phyloP scores from a whole-genome alignment of 2,329 filamentous ascomycete species.

The Penicillium polonicum region DNA sequence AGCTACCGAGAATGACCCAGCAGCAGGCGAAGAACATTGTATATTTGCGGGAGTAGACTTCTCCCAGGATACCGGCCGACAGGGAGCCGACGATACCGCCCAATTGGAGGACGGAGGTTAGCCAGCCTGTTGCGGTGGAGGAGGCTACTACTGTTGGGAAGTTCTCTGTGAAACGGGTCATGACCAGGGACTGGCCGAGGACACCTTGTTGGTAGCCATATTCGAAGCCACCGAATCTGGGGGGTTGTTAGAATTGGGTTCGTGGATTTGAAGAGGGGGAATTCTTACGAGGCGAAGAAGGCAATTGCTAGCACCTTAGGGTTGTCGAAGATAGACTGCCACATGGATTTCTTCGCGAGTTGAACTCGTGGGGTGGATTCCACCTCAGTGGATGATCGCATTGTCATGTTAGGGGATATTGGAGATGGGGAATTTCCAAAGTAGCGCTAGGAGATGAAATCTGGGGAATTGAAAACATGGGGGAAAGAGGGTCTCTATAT shows the following conservation, averaged over 20 bases:
- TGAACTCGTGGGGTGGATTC: constrained; percentile 18
- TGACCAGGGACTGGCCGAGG: constrained; percentile 48
- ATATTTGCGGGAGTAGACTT: constrained; percentile 53
- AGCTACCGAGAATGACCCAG: constrained; percentile 50
- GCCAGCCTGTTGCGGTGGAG: constrained; percentile 40
- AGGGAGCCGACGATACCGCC: constrained; percentile 48
- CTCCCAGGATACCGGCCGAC: constrained; percentile 49
- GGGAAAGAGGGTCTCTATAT: constrained; percentile 18
- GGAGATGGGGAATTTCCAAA: background rate
- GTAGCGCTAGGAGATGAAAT: constrained; percentile 3
- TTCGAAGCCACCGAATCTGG: constrained; percentile 47
- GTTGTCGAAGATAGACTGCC: constrained; percentile 34
- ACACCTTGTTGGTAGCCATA: constrained; percentile 51
- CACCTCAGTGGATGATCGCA: constrained; percentile 8
- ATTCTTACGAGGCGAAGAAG: constrained; percentile 45
- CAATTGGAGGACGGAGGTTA: constrained; percentile 55
- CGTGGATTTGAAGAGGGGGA: too few species aligned
- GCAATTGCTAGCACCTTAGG: constrained; percentile 54
- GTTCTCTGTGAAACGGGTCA: constrained; percentile 50
- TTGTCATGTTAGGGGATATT: constrained; percentile 14
- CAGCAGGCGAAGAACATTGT: constrained; percentile 52
- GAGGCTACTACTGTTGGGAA: constrained; percentile 48
- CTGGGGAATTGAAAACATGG: constrained; percentile 9
- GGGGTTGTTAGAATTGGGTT: constrained; percentile 1
- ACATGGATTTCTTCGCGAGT: constrained; percentile 27